Evolutionary conservation across 2,329 filamentous ascomycete species (phyloP).

Genomic region (Truncatella angustata): DNA sequence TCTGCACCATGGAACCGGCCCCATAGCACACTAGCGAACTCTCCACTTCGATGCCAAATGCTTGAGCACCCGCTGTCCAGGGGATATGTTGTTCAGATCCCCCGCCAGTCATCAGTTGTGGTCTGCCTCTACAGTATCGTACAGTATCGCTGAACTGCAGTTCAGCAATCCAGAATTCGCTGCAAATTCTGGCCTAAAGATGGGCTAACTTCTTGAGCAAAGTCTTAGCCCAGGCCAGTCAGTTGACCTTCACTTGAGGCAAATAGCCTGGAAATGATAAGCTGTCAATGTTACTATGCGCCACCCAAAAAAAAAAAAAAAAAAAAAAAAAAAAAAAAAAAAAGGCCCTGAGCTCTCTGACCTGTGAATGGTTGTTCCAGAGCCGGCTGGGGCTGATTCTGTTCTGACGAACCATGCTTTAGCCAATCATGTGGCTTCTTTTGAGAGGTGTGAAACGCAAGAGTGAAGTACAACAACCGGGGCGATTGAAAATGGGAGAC

Average conservation of each 20-base stretch:
- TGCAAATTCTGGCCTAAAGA: too few species aligned
- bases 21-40: too few species aligned
- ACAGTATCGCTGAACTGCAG: too few species aligned
- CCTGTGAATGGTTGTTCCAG: background rate
- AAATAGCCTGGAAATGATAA: background rate
- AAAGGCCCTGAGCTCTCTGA: background rate
- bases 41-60: too few species aligned
- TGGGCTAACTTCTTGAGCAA: too few species aligned
- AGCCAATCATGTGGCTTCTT: background rate
- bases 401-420: background rate
- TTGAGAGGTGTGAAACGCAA: background rate
- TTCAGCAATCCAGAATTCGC: too few species aligned
- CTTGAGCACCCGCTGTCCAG: too few species aligned
- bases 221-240: too few species aligned
- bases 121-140: too few species aligned
- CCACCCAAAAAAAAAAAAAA: background rate
- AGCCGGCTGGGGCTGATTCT: background rate
- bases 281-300: background rate
- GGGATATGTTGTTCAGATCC: too few species aligned
- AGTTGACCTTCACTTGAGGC: background rate
- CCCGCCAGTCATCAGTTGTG: too few species aligned
- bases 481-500: background rate
- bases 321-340: background rate
- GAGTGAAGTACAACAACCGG: background rate
- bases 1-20: too few species aligned